These are phyloP conservation scores for Cyberlindnera samutprakarnensis DNA, from an alignment of 805 yeast genomes.

Conservation along the genomic window DNA sequence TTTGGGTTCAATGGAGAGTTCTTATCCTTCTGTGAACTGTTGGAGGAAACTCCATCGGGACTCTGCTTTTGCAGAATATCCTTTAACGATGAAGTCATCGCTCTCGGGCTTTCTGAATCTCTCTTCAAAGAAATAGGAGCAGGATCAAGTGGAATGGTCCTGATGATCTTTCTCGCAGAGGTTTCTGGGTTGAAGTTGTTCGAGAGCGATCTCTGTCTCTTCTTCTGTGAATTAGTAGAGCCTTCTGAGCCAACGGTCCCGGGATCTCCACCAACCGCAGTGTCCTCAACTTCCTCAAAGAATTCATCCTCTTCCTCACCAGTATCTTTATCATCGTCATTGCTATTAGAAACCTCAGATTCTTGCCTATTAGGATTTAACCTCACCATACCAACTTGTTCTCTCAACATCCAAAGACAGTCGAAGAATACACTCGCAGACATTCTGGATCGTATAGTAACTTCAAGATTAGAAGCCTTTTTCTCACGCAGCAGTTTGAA, in stretches of 20 bases:
- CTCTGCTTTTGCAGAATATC: slow-evolving; percentile 16
- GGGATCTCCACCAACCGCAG: slow-evolving; percentile 21
- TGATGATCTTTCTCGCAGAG: slow-evolving; percentile 66
- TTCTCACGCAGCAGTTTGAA: slow-evolving; percentile 61
- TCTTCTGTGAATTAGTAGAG: slow-evolving; percentile 23
- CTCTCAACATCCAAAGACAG: slow-evolving; percentile 75
- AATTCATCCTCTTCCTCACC: slow-evolving; percentile 20
- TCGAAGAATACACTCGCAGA: slow-evolving; percentile 91
- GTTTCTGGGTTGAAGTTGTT: slow-evolving; percentile 56
- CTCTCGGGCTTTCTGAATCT: slow-evolving; percentile 10
- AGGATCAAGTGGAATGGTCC: slow-evolving; percentile 78
- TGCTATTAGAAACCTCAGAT: slow-evolving; percentile 7
- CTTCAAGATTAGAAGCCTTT: slow-evolving; percentile 30
- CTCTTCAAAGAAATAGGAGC: slow-evolving; percentile 46
- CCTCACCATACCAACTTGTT: slow-evolving; percentile 81
- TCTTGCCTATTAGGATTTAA: slow-evolving; percentile 27
- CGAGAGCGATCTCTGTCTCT: slow-evolving; percentile 42
- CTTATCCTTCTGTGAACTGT: background rate
- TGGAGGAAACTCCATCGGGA: slow-evolving; percentile 7
- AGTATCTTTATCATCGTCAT: slow-evolving; percentile 18
- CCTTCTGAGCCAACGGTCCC: slow-evolving; percentile 29
- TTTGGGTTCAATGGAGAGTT: slow-evolving; percentile 2
- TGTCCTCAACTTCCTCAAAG: slow-evolving; percentile 11
- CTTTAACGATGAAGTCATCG: slow-evolving; percentile 11
- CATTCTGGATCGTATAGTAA: slow-evolving; percentile 75